A percentile compares a stretch with the other conserved stretches of the same genome.
phyloP scores from a whole-genome alignment of 2,329 filamentous ascomycete genomes.

The Ramularia endophylla region DNA sequence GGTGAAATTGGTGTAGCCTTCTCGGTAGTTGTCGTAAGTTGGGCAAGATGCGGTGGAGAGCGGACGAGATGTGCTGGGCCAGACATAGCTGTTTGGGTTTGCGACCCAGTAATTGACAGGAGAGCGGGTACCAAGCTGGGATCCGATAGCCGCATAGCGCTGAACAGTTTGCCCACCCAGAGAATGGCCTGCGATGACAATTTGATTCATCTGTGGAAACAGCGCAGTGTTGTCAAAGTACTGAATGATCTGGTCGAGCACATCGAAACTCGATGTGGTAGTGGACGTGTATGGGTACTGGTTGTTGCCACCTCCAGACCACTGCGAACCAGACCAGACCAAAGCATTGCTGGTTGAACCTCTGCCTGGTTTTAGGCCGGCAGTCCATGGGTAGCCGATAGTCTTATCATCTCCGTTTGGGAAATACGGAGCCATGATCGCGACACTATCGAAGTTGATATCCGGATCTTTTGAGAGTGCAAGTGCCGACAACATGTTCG shows the following conservation, averaged over 20 bases:
- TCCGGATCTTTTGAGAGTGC: constrained; percentile 21
- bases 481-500: constrained; percentile 30
- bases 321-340: constrained; percentile 32
- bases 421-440: constrained; percentile 32
- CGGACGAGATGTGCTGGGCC: constrained; percentile 29
- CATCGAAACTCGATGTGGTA: constrained; percentile 28
- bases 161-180: constrained; percentile 32
- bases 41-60: constrained; percentile 26
- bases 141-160: constrained; percentile 31
- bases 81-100: constrained; percentile 33
- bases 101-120: constrained; percentile 31
- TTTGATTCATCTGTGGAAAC: constrained; percentile 34
- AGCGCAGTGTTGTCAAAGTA: constrained; percentile 30
- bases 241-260: constrained; percentile 31
- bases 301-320: constrained; percentile 30
- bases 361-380: constrained; percentile 11
- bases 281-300: constrained; percentile 29
- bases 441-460: constrained; percentile 28
- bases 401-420: constrained; percentile 33
- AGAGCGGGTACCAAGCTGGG: constrained; percentile 18
- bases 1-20: constrained; percentile 30
- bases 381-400: constrained; percentile 31
- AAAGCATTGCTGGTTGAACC: constrained; percentile 30
- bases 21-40: constrained; percentile 31
- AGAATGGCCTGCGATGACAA: constrained; percentile 34